These are phyloP conservation scores for Dipodascopsis tothii DNA, from an alignment of 805 yeast genomes.

Conservation along the genomic window DNA sequence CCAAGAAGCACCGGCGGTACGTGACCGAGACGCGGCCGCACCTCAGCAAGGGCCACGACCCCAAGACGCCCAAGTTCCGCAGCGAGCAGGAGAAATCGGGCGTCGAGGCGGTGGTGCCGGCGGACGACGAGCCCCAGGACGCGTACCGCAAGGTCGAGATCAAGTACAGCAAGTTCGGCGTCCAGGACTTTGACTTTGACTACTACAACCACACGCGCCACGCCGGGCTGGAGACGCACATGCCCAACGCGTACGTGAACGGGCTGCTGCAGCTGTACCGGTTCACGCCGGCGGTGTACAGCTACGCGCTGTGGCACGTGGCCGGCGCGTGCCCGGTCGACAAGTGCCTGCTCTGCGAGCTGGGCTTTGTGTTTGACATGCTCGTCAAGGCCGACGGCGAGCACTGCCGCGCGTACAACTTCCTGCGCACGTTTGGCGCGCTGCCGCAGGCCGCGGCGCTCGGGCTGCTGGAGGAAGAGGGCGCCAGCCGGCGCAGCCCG, in stretches of 20 bases:
- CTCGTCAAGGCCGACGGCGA: constrained; percentile 69
- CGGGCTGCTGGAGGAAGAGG: constrained; percentile 47
- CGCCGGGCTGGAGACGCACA: constrained; percentile 85
- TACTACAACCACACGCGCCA: constrained; percentile 60
- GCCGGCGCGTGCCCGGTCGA: constrained; percentile 44
- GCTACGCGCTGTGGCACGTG: constrained; percentile 50
- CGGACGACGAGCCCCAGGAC: constrained; percentile 12
- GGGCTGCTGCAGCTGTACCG: constrained; percentile 72
- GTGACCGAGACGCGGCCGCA: constrained; percentile 28
- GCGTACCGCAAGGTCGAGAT: constrained; percentile 64
- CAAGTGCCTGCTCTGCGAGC: constrained; percentile 57
- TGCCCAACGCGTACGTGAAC: constrained; percentile 71
- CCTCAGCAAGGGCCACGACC: constrained; percentile 3
- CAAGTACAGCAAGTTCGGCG: constrained; percentile 81
- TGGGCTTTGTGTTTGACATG: constrained; percentile 91
- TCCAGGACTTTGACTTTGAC: constrained; percentile 85
- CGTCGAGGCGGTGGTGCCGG: background rate
- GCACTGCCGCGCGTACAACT: constrained; percentile 76
- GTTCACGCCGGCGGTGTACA: constrained; percentile 66
- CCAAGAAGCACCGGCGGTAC: constrained; percentile 32
- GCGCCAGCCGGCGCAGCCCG: constrained; percentile 5
- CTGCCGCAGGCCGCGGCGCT: constrained; percentile 45
- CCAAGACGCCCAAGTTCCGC: constrained; percentile 21
- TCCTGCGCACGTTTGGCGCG: constrained; percentile 47
- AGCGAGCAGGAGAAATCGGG: constrained; percentile 21